Percentiles rank a stretch among this genome's conserved stretches.
Evolutionary conservation across 441 rosid species (phyloP).

Genomic region (Theobroma grandiflorum): DNA sequence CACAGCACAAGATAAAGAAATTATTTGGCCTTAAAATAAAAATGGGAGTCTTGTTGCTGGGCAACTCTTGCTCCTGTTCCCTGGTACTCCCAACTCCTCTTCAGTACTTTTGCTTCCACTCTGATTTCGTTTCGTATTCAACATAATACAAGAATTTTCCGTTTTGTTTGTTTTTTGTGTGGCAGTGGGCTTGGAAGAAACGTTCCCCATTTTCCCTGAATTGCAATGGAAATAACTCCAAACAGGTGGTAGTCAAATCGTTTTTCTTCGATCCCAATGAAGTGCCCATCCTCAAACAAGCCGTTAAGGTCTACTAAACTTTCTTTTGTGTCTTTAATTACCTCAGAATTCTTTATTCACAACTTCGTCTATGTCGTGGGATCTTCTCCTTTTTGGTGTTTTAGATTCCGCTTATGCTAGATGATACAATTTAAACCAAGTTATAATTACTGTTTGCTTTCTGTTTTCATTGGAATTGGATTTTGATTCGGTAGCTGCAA

Average conservation of each 20-base stretch:
- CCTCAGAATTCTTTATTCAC: background rate
- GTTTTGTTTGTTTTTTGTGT: background rate
- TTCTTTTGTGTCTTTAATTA: background rate
- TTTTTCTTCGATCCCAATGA: slow-evolving; percentile 47
- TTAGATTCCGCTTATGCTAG: background rate
- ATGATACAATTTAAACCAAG: background rate
- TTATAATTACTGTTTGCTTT: background rate
- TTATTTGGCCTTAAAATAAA: background rate
- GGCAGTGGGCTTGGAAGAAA: slow-evolving; percentile 19
- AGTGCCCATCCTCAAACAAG: slow-evolving; percentile 62
- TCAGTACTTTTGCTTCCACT: background rate
- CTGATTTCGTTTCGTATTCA: background rate
- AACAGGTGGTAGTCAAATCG: slow-evolving; percentile 30
- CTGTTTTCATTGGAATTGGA: background rate
- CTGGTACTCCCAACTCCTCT: slow-evolving; percentile 9
- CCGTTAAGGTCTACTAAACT: slow-evolving; percentile 48
- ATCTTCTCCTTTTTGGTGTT: background rate
- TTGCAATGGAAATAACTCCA: slow-evolving; percentile 1
- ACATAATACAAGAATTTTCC: background rate
- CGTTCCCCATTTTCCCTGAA: background rate
- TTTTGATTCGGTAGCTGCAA: background rate
- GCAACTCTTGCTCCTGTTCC: slow-evolving; percentile 1
- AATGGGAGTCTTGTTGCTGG: slow-evolving; percentile 1
- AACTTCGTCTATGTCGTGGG: background rate
- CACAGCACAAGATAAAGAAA: background rate